Evolutionary conservation across 306 rosid genomes (phyloP).

Genomic region (Cicer bijugum): DNA sequence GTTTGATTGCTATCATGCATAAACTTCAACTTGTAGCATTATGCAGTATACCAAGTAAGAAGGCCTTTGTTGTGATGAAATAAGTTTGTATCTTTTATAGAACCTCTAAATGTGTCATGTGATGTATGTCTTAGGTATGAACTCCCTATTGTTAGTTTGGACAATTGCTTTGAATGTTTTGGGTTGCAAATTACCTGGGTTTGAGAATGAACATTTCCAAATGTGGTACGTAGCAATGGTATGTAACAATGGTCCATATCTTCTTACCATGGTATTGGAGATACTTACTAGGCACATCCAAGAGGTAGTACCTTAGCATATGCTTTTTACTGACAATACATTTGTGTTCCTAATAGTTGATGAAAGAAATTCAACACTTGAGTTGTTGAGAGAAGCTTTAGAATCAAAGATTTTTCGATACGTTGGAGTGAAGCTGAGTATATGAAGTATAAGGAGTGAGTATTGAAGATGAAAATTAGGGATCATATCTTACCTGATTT

Average conservation of each 20-base stretch:
- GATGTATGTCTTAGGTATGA: not conserved
- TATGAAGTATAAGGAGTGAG: not conserved
- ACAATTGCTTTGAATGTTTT: not conserved
- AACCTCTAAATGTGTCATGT: not conserved
- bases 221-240: not conserved
- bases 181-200: not conserved
- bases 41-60: not conserved
- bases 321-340: not conserved
- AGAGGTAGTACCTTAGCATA: not conserved
- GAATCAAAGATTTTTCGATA: not conserved
- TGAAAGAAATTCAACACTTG: not conserved
- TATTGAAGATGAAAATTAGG: not conserved
- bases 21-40: constrained; percentile 5
- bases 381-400: not conserved
- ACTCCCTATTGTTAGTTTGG: not conserved
- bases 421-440: not conserved
- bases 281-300: too few relatives aligned
- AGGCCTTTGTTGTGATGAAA: not conserved
- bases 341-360: not conserved
- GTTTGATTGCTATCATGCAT: not conserved
- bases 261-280: too few relatives aligned
- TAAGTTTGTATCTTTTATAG: not conserved
- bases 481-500: not conserved
- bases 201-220: not conserved
- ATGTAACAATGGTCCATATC: not conserved